phyloP scores from a whole-genome alignment of 2,329 filamentous ascomycete species.

The Cucurbitaria berberidis region DNA sequence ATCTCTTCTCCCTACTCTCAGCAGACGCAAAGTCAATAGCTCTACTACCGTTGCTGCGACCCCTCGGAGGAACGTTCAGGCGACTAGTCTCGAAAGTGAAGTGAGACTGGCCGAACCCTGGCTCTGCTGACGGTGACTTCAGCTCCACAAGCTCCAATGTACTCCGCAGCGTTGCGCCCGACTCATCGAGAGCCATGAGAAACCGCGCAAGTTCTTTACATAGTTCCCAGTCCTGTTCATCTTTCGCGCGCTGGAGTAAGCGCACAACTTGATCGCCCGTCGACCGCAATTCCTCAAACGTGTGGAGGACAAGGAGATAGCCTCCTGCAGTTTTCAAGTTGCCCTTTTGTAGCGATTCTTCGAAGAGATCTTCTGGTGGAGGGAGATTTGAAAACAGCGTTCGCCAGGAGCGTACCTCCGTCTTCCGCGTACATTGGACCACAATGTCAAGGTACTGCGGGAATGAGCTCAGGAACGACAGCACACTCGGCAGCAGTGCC shows the following conservation, averaged over 20 bases:
- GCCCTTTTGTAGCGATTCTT: constrained; percentile 84
- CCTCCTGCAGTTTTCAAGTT: constrained; percentile 94
- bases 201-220: constrained; percentile 97
- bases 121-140: constrained; percentile 37
- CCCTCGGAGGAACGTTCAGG: constrained; percentile 33
- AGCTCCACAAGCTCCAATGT: constrained; percentile 64
- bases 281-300: constrained; percentile 65
- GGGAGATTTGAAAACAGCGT: constrained; percentile 92
- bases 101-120: constrained; percentile 29
- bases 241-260: constrained; percentile 78
- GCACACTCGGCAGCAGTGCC: constrained; percentile 58
- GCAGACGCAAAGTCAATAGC: constrained; percentile 3
- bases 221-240: constrained; percentile 89
- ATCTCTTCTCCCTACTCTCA: constrained; percentile 5
- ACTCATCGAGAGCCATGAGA: constrained; percentile 87
- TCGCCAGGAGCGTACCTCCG: constrained; percentile 91
- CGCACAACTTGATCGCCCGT: constrained; percentile 80
- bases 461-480: constrained; percentile 61
- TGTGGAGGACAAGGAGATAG: constrained; percentile 93
- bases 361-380: constrained; percentile 88
- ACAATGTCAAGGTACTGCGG: constrained; percentile 92
- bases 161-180: constrained; percentile 76
- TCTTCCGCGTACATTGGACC: constrained; percentile 96
- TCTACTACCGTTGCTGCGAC: constrained; percentile 8
- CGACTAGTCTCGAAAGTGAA: constrained; percentile 41